These are phyloP conservation scores for Brassica juncea DNA, from an alignment of 345 rosid species.

Conservation along the genomic window DNA sequence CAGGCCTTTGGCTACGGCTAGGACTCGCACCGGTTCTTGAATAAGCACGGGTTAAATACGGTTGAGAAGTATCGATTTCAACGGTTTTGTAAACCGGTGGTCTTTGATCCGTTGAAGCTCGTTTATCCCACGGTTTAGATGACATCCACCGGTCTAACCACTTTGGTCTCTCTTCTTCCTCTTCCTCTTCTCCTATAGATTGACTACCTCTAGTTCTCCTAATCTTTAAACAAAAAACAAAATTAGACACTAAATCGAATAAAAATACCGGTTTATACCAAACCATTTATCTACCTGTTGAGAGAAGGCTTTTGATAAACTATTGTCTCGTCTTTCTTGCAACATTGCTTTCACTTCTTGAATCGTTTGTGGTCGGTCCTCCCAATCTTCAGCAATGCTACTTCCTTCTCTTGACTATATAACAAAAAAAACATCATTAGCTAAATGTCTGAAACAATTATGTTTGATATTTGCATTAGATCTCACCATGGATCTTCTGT, in stretches of 20 bases:
- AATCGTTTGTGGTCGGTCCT: constrained; percentile 63
- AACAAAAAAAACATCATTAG: background rate
- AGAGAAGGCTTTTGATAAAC: constrained; percentile 56
- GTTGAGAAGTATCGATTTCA: constrained; percentile 68
- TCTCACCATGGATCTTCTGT: constrained; percentile 60
- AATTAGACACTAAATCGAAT: background rate
- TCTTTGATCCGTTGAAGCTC: constrained; percentile 69
- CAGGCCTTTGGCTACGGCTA: constrained; percentile 51
- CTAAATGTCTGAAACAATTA: background rate
- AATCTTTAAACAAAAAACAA: constrained; percentile 21
- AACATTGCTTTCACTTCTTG: constrained; percentile 82
- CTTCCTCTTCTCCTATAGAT: constrained; percentile 61
- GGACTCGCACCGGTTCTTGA: constrained; percentile 47
- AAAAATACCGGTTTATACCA: background rate
- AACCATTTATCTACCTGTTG: constrained; percentile 50
- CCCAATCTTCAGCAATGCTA: constrained; percentile 78
- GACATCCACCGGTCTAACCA: constrained; percentile 63
- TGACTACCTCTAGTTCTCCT: constrained; percentile 57
- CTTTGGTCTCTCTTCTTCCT: constrained; percentile 59
- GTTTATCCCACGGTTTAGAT: constrained; percentile 62
- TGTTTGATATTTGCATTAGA: background rate
- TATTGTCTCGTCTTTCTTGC: constrained; percentile 63
- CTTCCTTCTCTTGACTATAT: constrained; percentile 77
- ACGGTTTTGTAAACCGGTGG: constrained; percentile 61
- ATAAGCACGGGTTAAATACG: constrained; percentile 44